Percentiles rank a stretch among this genome's conserved stretches.
Conservation (phyloP, 2,329 filamentous ascomycete species). For the Cordyceps militaris region DNA sequence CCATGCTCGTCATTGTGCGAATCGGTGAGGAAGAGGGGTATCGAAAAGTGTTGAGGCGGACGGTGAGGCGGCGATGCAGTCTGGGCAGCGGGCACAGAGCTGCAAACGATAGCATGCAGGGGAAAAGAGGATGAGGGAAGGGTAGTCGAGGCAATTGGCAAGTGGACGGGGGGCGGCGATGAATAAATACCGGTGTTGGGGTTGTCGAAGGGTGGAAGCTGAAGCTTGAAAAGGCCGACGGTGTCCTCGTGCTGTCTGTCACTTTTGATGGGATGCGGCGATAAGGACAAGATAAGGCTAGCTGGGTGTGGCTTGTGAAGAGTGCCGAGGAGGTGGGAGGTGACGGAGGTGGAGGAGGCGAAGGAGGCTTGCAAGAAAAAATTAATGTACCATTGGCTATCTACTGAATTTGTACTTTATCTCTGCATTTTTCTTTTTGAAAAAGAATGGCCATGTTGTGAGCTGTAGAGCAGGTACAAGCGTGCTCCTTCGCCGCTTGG, state of each 20-base stretch:
- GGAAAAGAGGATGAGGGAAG: neutral
- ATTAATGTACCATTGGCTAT: neutral
- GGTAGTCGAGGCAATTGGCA: neutral
- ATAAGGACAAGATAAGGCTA: neutral
- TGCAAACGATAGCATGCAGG: constrained; percentile 1
- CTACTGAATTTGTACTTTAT: too few relatives aligned
- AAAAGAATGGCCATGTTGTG: too few relatives aligned
- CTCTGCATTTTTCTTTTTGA: too few relatives aligned
- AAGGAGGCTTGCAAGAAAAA: neutral
- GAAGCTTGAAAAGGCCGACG: neutral
- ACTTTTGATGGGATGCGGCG: neutral
- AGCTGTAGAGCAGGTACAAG: too few relatives aligned
- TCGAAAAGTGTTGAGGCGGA: constrained; percentile 2
- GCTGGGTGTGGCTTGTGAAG: neutral
- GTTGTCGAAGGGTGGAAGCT: neutral
- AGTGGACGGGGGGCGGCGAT: neutral
- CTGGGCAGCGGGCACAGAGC: neutral
- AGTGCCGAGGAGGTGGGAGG: neutral
- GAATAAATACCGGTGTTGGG: neutral
- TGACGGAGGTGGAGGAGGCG: neutral
- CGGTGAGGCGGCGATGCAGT: neutral
- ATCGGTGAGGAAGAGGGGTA: constrained; percentile 11
- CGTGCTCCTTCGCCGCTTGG: too few relatives aligned
- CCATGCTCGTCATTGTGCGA: constrained; percentile 26
- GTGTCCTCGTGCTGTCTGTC: neutral